These are phyloP conservation scores for Amesomyces nigricolor DNA, from an alignment of 2,329 filamentous ascomycete genomes.

Conservation along the genomic window DNA sequence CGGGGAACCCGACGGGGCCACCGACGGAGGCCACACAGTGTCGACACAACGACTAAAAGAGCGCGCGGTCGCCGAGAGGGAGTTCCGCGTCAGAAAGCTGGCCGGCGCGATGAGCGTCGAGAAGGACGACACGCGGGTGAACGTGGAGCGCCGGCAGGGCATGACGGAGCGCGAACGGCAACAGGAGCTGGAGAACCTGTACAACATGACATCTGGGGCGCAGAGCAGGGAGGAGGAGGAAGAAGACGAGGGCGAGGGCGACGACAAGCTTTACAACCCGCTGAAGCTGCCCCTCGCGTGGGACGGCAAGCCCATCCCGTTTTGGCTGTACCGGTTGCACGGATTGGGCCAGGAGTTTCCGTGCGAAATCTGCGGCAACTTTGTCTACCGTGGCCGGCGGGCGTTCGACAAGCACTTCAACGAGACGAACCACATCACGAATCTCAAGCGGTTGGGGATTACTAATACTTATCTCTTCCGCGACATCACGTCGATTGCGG, in stretches of 20 bases:
- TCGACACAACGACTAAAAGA: constrained; percentile 68
- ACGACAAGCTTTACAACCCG: constrained; percentile 93
- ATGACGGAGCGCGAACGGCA: constrained; percentile 97
- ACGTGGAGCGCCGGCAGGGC: constrained; percentile 92
- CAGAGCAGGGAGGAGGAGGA: constrained; percentile 49
- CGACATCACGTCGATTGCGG: constrained; percentile 88
- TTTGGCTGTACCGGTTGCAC: constrained; percentile 97
- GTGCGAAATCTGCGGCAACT: constrained; percentile 97
- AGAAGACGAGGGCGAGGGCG: constrained; percentile 67
- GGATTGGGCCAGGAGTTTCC: constrained; percentile 90
- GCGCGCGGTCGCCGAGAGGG: constrained; percentile 81
- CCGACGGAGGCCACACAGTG: constrained; percentile 23
- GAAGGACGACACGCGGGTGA: constrained; percentile 81
- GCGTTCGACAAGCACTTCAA: constrained; percentile 99
- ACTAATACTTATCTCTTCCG: constrained; percentile 86
- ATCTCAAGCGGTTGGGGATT: constrained; percentile 88
- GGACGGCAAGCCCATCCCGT: constrained; percentile 98
- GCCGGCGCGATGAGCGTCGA: constrained; percentile 79
- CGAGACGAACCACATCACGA: constrained; percentile 87
- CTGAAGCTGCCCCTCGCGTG: constrained; percentile 92
- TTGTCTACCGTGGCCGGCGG: constrained; percentile 94
- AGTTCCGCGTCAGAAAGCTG: constrained; percentile 75
- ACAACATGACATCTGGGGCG: constrained; percentile 48
- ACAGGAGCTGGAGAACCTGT: constrained; percentile 85
- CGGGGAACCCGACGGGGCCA: constrained; percentile 24